These are phyloP conservation scores for Linum usitatissimum DNA, from an alignment of 345 rosid species.

Conservation along the genomic window DNA sequence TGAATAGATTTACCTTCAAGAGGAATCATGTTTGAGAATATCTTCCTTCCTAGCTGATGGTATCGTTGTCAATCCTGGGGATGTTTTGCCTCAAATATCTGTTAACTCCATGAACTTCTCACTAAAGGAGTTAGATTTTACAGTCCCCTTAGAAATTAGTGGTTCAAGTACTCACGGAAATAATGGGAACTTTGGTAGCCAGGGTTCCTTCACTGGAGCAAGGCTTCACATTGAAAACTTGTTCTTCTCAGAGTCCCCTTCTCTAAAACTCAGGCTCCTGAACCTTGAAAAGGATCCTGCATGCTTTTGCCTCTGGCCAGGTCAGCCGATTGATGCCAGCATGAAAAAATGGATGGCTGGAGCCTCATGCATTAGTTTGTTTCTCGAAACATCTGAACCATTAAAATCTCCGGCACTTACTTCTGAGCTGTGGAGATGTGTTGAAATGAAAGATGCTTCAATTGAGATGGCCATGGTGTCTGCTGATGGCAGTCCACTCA, in stretches of 20 bases:
- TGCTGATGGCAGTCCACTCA: constrained; percentile 80
- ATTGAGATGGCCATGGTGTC: constrained; percentile 83
- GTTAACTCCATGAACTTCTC: constrained; percentile 52
- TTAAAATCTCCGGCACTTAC: constrained; percentile 26
- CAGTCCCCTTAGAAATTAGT: constrained; percentile 57
- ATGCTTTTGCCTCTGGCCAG: constrained; percentile 83
- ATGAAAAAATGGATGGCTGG: constrained; percentile 78
- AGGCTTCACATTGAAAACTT: constrained; percentile 76
- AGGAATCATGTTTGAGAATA: constrained; percentile 93
- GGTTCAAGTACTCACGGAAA: constrained; percentile 28
- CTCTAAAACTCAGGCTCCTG: constrained; percentile 53
- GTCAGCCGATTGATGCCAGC: constrained; percentile 93
- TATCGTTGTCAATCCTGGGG: constrained; percentile 72
- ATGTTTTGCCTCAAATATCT: constrained; percentile 63
- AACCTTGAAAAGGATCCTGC: constrained; percentile 96
- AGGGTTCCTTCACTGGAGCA: constrained; percentile 67
- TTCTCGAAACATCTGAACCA: constrained; percentile 50
- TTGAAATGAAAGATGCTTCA: constrained; percentile 59
- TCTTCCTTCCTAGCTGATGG: constrained; percentile 95
- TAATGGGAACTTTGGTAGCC: constrained; percentile 20
- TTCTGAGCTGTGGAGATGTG: constrained; percentile 66
- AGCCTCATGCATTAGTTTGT: constrained; percentile 57
- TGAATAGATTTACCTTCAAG: constrained; percentile 82
- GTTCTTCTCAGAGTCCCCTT: constrained; percentile 79
- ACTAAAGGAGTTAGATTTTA: constrained; percentile 67